Evolutionary conservation across 495 filamentous ascomycete species (phyloP).

Genomic region (Hypoxylon subgilvum): DNA sequence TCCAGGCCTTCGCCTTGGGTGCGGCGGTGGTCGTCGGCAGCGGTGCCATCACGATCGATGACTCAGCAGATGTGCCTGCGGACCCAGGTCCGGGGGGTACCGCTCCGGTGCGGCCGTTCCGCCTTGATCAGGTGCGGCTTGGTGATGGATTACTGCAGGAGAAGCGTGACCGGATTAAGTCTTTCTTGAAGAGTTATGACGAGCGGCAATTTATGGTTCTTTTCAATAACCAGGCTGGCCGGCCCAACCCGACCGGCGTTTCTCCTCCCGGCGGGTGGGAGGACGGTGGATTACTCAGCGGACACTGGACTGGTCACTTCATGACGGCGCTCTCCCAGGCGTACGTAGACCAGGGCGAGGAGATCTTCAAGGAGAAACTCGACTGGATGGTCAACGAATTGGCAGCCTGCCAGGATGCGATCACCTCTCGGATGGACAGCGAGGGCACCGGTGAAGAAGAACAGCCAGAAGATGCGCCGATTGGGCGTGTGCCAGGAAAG

Average conservation of each 20-base stretch:
- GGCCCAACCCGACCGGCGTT: constrained; percentile 26
- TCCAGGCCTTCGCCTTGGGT: constrained; percentile 6
- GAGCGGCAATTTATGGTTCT: constrained; percentile 26
- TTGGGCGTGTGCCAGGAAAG: too few relatives aligned
- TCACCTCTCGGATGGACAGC: constrained; percentile 26
- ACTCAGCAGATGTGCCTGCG: not conserved
- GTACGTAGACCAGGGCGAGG: constrained; percentile 32
- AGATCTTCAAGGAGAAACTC: constrained; percentile 24
- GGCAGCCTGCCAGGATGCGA: constrained; percentile 24
- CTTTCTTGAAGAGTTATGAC: constrained; percentile 27
- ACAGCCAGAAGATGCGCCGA: too few relatives aligned
- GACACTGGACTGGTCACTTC: constrained; percentile 34
- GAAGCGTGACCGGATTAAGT: constrained; percentile 34
- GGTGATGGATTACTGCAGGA: constrained; percentile 29
- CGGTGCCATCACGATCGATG: constrained; percentile 5
- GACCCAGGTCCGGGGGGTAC: constrained; percentile 30
- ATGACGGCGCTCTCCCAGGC: constrained; percentile 36
- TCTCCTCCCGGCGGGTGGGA: constrained; percentile 33
- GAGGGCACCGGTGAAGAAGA: not conserved
- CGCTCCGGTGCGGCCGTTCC: constrained; percentile 33
- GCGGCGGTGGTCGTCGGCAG: constrained; percentile 3
- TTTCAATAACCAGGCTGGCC: constrained; percentile 34
- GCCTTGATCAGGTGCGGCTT: constrained; percentile 31
- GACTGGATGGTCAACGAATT: constrained; percentile 36
- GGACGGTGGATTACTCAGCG: constrained; percentile 33